phyloP scores from a whole-genome alignment of 2,329 filamentous ascomycete species.

The Sarocladium kiliense region DNA sequence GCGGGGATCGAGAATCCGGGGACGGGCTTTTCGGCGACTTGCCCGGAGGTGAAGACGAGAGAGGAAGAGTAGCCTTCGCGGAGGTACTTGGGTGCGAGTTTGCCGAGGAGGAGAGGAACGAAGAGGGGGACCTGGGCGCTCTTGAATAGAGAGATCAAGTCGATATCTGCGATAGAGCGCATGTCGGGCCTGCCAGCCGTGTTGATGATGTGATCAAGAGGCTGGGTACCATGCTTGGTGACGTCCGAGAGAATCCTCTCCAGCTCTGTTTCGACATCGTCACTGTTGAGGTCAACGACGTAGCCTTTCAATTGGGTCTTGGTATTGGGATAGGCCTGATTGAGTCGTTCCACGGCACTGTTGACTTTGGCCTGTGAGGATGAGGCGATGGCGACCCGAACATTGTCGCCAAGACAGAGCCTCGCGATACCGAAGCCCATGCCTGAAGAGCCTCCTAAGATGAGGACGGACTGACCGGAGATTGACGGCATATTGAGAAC shows the following conservation, averaged over 20 bases:
- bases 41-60: conserved; percentile 53
- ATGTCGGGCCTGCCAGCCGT: conserved; percentile 42
- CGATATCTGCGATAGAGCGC: conserved; percentile 34
- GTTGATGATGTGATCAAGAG: conserved; percentile 53
- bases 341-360: conserved; percentile 37
- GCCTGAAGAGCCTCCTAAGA: conserved; percentile 60
- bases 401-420: conserved; percentile 48
- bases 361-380: conserved; percentile 46
- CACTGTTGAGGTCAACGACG: conserved; percentile 16
- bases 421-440: conserved; percentile 59
- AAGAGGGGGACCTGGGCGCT: conserved; percentile 46
- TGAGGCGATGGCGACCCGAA: conserved; percentile 54
- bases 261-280: conserved; percentile 30
- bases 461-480: conserved; percentile 33
- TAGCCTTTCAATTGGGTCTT: conserved; percentile 26
- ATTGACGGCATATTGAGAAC: conserved; percentile 1
- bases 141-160: conserved; percentile 31
- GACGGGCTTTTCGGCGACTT: conserved; percentile 43
- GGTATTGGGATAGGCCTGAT: conserved; percentile 20
- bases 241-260: conserved; percentile 41
- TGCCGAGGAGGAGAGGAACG: conserved; percentile 45
- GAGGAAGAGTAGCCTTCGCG: conserved; percentile 35
- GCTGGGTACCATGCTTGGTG: conserved; percentile 31
- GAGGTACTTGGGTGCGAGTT: conserved; percentile 40
- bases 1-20: conserved; percentile 46